A percentile compares a stretch with the other conserved stretches of the same genome.
Evolutionary conservation across 768 basidiomycete species (phyloP).

Genomic region (Suillus americanus): DNA sequence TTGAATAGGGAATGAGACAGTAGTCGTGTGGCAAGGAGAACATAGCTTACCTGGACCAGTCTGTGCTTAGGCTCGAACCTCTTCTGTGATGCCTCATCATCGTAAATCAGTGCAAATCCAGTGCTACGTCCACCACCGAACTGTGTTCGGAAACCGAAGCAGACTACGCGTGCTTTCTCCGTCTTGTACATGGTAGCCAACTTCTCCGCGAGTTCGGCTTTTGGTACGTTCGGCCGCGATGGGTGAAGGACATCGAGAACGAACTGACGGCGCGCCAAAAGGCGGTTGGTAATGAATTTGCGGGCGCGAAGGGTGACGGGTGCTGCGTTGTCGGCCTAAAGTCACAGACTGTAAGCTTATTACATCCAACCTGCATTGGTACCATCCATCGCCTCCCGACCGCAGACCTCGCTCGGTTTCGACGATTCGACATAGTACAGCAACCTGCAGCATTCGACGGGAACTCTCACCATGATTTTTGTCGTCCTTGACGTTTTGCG

Average conservation of each 20-base stretch:
- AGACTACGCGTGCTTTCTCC: slow-evolving; percentile 85
- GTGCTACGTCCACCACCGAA: slow-evolving; percentile 99
- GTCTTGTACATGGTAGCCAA: slow-evolving; percentile 92
- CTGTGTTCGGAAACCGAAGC: slow-evolving; percentile 92
- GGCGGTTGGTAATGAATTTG: slow-evolving; percentile 99
- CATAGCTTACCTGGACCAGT: slow-evolving; percentile 74
- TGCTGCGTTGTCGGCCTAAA: slow-evolving; percentile 73
- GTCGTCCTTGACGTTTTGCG: slow-evolving; percentile 15
- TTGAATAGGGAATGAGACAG: slow-evolving; percentile 8
- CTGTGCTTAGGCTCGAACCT: slow-evolving; percentile 98
- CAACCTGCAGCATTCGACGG: slow-evolving; percentile 22
- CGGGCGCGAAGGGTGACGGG: slow-evolving; percentile 96
- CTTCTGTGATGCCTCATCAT: slow-evolving; percentile 90
- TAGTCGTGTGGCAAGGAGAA: not conserved
- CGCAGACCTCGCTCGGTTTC: slow-evolving; percentile 12
- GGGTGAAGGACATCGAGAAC: slow-evolving; percentile 95
- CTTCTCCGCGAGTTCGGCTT: slow-evolving; percentile 88
- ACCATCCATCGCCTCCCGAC: slow-evolving; percentile 27
- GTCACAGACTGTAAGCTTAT: slow-evolving; percentile 16
- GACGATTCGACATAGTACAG: not conserved
- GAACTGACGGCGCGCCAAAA: slow-evolving; percentile 94
- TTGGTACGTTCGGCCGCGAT: slow-evolving; percentile 91
- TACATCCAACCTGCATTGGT: slow-evolving; percentile 21
- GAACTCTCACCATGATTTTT: slow-evolving; percentile 38
- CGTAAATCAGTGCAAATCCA: slow-evolving; percentile 97